Evolutionary conservation across 1,139 yeast genomes (phyloP), one percentile per base, ranked within the genome.

Genomic region (Pichia sp.): DNA sequence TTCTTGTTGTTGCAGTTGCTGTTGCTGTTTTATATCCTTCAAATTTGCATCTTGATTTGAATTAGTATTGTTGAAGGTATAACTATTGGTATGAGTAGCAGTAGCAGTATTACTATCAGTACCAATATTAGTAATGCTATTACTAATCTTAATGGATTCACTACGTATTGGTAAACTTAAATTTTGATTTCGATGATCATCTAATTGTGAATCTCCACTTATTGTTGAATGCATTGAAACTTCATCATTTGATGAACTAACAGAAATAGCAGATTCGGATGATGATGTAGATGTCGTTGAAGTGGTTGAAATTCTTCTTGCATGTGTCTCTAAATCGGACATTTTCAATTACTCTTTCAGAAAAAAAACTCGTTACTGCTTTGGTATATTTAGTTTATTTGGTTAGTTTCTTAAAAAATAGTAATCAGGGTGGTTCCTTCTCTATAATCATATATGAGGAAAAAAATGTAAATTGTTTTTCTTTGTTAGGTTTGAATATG

Each of bases 101-200:
- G 6, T 11, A 2, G 25, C 11, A 11, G 5, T 19, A 18, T 33
- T n/a, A 10, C 7, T 31, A 13, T 6, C 34, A 13, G 14, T 31
- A 31, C n/a, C n/a, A 13, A 3, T 14, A 31, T 11, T 6, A 31
- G 34, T 31, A 31, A 10, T 31, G 14, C 42, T 18, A 14, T 14
- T 50, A 52, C 50, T 48, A 53, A 56, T 30, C 9, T 49, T 36
- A 5, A 14, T 52, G 14, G 65, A 53, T 36, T 65, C 63, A 29
- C 59, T 64, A 49, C 70, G 66, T 43, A 67, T 68, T 13, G 81
- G 81, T 31, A 75, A 68, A 14, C 75, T 72, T 58, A 61, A 53
- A 41, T 67, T 66, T 60, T 78, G 83, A 59, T 76, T 58, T 53
- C 84, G 68, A 62, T 79, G 83, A 62, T 79, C 84, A 56, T 79